Evolutionary conservation across 768 basidiomycete genomes (phyloP).

Genomic region (Boletus insuetus): DNA sequence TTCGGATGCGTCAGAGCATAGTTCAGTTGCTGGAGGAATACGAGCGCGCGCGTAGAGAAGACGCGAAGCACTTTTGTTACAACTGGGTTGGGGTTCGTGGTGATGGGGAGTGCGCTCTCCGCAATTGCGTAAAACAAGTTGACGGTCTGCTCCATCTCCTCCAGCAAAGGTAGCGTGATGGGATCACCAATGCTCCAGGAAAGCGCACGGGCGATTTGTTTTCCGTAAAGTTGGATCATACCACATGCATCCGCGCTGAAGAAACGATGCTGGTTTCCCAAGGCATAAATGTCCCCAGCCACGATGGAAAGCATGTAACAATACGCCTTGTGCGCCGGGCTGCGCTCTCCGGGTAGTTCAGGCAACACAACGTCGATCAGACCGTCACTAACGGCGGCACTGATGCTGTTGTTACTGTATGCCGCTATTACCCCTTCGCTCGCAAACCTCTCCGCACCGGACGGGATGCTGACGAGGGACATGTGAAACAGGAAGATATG

Average conservation of each 20-base stretch:
- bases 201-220: conserved; percentile 73
- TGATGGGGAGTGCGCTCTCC: conserved; percentile 34
- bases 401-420: conserved; percentile 82
- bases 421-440: conserved; percentile 78
- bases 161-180: conserved; percentile 71
- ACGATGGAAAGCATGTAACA: conserved; percentile 82
- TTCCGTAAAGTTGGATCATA: conserved; percentile 80
- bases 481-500: conserved; percentile 86
- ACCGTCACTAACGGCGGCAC: conserved; percentile 71
- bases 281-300: conserved; percentile 61
- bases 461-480: conserved; percentile 70
- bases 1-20: conserved; percentile 91
- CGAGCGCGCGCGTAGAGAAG: conserved; percentile 65
- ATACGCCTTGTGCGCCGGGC: conserved; percentile 77
- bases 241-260: conserved; percentile 85
- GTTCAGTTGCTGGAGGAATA: conserved; percentile 83
- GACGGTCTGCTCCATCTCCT: conserved; percentile 80
- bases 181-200: conserved; percentile 81
- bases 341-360: conserved; percentile 72
- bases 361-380: conserved; percentile 63
- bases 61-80: conserved; percentile 64
- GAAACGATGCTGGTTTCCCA: conserved; percentile 67
- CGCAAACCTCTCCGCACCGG: conserved; percentile 82
- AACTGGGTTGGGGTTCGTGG: conserved; percentile 36
- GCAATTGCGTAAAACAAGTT: conserved; percentile 78